These are phyloP conservation scores for Phlyctochytrium arcticum DNA, from an alignment of 192 early-diverging fungal species.

Conservation along the genomic window DNA sequence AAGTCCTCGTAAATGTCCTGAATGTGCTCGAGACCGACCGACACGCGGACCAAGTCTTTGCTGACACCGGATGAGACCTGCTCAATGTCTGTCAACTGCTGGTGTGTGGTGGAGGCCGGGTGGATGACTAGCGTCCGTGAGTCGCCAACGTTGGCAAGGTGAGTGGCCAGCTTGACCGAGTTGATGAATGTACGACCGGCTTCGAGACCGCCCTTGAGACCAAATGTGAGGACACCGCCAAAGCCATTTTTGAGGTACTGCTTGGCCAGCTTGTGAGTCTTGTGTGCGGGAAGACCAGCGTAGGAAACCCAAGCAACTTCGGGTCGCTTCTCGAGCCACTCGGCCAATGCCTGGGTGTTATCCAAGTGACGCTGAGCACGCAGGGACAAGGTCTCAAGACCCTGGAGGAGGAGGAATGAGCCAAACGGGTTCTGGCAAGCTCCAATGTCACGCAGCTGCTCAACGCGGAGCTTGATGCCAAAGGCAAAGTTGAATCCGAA, in stretches of 20 bases:
- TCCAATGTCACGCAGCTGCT: conserved; percentile 83
- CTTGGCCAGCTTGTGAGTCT: conserved; percentile 72
- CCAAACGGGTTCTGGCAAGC: conserved; percentile 84
- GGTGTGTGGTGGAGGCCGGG: conserved; percentile 81
- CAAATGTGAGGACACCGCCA: conserved; percentile 70
- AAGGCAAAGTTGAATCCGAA: conserved; percentile 65
- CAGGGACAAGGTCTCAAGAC: conserved; percentile 86
- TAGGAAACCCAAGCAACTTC: conserved; percentile 85
- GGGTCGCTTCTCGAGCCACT: conserved; percentile 69
- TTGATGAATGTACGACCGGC: conserved; percentile 72
- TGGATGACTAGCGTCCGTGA: conserved; percentile 84
- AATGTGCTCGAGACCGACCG: conserved; percentile 78
- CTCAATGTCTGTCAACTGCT: conserved; percentile 80
- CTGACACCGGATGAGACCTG: conserved; percentile 73
- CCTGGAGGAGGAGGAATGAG: conserved; percentile 81
- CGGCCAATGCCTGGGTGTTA: conserved; percentile 74
- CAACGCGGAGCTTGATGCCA: conserved; percentile 73
- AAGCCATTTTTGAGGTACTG: conserved; percentile 80
- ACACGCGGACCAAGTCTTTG: conserved; percentile 76
- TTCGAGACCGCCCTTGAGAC: conserved; percentile 44
- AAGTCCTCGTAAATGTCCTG: conserved; percentile 56
- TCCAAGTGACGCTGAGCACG: conserved; percentile 81
- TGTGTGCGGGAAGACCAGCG: conserved; percentile 77
- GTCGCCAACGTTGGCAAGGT: conserved; percentile 95
- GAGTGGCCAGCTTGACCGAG: conserved; percentile 73